phyloP scores from a whole-genome alignment of 345 rosid species.

The Zanthoxylum bungeanum region DNA sequence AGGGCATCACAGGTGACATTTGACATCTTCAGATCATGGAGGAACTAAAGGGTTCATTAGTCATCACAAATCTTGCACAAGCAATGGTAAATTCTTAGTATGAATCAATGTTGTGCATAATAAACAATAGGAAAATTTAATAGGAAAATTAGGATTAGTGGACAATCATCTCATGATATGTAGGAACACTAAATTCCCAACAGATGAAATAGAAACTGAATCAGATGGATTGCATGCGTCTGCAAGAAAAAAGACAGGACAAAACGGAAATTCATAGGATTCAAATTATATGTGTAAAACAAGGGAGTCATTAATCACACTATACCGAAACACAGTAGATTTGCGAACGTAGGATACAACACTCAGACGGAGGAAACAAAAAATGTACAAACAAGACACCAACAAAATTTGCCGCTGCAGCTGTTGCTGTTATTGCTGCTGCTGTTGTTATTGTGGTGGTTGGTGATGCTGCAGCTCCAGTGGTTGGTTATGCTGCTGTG shows the following conservation, averaged over 20 bases:
- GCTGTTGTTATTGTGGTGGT: slow-evolving; percentile 5
- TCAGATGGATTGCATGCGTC: background rate
- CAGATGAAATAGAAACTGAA: background rate
- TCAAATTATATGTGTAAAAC: background rate
- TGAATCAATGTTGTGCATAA: too few species aligned
- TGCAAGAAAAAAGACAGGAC: background rate
- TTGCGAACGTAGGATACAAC: background rate
- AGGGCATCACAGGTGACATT: too few species aligned
- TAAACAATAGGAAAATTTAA: too few species aligned
- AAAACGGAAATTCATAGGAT: background rate
- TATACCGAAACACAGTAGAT: background rate
- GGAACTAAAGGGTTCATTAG: background rate
- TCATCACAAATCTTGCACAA: background rate
- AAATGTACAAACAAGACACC: slow-evolving; percentile 17
- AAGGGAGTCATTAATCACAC: background rate
- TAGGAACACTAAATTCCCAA: background rate
- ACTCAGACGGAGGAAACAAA: background rate
- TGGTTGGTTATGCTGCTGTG: slow-evolving; percentile 3
- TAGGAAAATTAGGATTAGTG: background rate
- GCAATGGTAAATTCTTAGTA: background rate
- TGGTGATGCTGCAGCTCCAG: slow-evolving; percentile 7
- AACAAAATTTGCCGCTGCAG: background rate
- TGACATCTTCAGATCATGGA: background rate
- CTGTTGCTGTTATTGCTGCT: slow-evolving; percentile 7
- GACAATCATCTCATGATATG: background rate